Evolutionary conservation across 495 filamentous ascomycete species (phyloP), one percentile per base, ranked within the genome.

Genomic region (Hypoxylon lenormandii): DNA sequence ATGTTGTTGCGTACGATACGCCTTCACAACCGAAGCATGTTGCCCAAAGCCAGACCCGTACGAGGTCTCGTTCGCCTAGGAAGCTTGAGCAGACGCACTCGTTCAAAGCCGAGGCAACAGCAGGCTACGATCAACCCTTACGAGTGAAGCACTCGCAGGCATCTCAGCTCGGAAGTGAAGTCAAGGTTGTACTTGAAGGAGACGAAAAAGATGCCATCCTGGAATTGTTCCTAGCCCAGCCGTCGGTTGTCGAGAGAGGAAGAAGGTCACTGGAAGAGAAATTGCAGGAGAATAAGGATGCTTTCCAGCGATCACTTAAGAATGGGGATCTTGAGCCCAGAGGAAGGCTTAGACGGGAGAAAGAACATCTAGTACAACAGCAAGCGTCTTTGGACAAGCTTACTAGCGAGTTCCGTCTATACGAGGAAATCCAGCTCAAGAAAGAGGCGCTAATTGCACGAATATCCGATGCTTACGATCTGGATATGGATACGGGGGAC

Each of bases 381-480:
- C 74, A 80, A 38, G 69, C 70, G 50, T 72, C 73, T 11, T 37
- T 82, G 12, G 66, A 76, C 8, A 53, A 60, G 4, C 70, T 83
- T 6, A 52, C 60, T 18, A 58, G 40, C 5, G 70, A 79, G 15
- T 72, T 75, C 50, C 61, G 72, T 16, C 58, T 38, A 11, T 78
- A 76, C 43, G 65, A 75, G 26, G 67, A 77, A 2, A 48, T 82
- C 19, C 64, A 51, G 23, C 49, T 45, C 7, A 73, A 79, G 59
- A 74, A 71, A n/a, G 73, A 81, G 11, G 59, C 71, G 0, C 64
- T 82, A 2, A 66, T 80, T n/a, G 55, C 70, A 13, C 70, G 76
- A 18, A 75, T 83, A 23, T 69, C 55, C 2, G 67, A 78, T 21
- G 77, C 77, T 1, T 83, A 80, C 63, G 73, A 67, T 15, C 68